A percentile compares a stretch with the other conserved stretches of the same genome.
Conservation (phyloP, 176 grass and related monocot genomes). For the Paspalum vaginatum region DNA sequence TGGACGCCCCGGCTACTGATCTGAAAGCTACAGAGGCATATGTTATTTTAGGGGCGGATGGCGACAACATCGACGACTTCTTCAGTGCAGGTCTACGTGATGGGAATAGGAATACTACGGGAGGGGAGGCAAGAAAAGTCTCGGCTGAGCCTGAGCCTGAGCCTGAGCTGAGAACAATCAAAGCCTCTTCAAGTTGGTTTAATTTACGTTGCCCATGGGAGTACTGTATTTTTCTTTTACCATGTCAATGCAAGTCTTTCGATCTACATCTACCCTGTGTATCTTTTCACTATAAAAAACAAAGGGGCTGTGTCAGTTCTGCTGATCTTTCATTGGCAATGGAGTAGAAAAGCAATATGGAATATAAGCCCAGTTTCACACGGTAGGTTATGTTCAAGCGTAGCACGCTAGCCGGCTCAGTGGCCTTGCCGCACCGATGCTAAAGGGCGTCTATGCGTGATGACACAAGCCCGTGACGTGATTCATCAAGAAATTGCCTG, state of each 20-base stretch:
- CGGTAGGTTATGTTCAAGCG: conserved; percentile 3
- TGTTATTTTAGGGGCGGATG: conserved; percentile 25
- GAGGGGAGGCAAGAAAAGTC: not conserved
- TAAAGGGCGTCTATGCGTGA: not conserved
- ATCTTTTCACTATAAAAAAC: not conserved
- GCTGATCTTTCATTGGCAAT: not conserved
- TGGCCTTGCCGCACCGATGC: not conserved
- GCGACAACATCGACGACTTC: conserved; percentile 41
- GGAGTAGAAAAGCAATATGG: not conserved
- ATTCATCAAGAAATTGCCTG: not conserved
- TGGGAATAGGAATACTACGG: conserved; percentile 21
- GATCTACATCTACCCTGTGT: not conserved
- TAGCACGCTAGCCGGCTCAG: conserved; percentile 11
- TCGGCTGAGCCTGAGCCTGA: not conserved
- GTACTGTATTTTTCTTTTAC: not conserved
- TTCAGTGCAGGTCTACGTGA: conserved; percentile 25
- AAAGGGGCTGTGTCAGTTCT: conserved; percentile 19
- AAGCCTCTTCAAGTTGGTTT: not conserved
- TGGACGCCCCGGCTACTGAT: conserved; percentile 31
- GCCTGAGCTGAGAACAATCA: not conserved
- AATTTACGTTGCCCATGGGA: not conserved
- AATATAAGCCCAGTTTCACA: conserved; percentile 11
- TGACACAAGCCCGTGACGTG: not conserved
- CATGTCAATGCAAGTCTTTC: conserved; percentile 19
- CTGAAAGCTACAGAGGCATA: conserved; percentile 28